Conservation (phyloP, 2,329 filamentous ascomycete species). For the Ceratocystis eucalypticola region DNA sequence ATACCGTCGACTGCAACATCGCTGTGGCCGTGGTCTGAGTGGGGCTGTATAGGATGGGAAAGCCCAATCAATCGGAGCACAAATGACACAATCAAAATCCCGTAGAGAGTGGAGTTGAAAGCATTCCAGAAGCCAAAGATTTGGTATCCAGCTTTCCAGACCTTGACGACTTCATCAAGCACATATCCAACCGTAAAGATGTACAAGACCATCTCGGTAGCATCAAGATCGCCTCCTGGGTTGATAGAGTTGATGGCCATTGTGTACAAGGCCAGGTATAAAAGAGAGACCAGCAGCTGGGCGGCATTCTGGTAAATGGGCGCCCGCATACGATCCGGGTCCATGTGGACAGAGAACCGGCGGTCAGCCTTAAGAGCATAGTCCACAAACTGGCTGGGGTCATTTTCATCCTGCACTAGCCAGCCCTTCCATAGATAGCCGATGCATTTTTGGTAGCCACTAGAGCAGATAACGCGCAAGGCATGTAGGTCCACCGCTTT, state of each 20-base stretch:
- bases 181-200: constrained; percentile 84
- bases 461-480: constrained; percentile 73
- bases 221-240: constrained; percentile 64
- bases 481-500: constrained; percentile 88
- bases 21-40: constrained; percentile 23
- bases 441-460: constrained; percentile 93
- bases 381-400: constrained; percentile 77
- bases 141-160: constrained; percentile 84
- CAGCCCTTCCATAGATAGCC: constrained; percentile 87
- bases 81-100: constrained; percentile 64
- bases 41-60: constrained; percentile 35
- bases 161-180: constrained; percentile 73
- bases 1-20: neutral
- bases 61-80: constrained; percentile 67
- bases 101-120: constrained; percentile 77
- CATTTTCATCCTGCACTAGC: constrained; percentile 89
- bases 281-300: constrained; percentile 69
- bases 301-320: constrained; percentile 86
- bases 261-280: constrained; percentile 78
- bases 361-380: constrained; percentile 72
- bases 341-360: constrained; percentile 66
- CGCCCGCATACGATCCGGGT: constrained; percentile 87
- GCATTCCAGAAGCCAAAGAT: constrained; percentile 96
- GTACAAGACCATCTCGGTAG: constrained; percentile 73
- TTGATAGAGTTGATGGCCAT: constrained; percentile 92